Evolutionary conservation across 805 yeast species (phyloP).

Genomic region (Barnettozyma siamensis): DNA sequence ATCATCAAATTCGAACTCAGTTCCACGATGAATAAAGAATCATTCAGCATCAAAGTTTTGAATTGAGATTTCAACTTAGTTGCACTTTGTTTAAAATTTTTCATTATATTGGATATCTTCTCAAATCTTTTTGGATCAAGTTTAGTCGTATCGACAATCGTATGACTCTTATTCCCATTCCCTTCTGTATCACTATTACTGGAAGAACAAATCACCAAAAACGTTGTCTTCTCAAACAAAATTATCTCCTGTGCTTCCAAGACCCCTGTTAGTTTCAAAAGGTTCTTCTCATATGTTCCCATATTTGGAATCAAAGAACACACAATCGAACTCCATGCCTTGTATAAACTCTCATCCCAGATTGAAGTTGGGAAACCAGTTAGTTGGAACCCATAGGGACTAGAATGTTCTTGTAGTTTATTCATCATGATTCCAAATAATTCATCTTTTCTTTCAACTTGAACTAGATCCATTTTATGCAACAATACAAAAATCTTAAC

Average conservation of each 20-base stretch:
- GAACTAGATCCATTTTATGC: slow-evolving; percentile 96
- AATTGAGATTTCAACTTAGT: slow-evolving; percentile 83
- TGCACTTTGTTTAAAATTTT: slow-evolving; percentile 89
- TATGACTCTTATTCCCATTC: neutral
- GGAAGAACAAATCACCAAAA: slow-evolving; percentile 48
- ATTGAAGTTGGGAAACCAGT: slow-evolving; percentile 92
- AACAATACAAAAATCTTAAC: slow-evolving; percentile 88
- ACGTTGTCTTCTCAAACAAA: slow-evolving; percentile 89
- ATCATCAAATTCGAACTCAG: slow-evolving; percentile 57
- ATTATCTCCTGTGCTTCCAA: slow-evolving; percentile 86
- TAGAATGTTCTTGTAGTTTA: slow-evolving; percentile 67
- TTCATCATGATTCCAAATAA: slow-evolving; percentile 80
- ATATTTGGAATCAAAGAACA: slow-evolving; percentile 94
- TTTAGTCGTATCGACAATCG: slow-evolving; percentile 6
- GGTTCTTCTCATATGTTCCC: slow-evolving; percentile 67
- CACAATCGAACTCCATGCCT: slow-evolving; percentile 96
- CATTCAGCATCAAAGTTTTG: slow-evolving; percentile 68
- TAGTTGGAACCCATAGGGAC: slow-evolving; percentile 61
- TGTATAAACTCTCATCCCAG: slow-evolving; percentile 94
- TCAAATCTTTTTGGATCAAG: slow-evolving; percentile 92
- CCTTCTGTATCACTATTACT: slow-evolving; percentile 23
- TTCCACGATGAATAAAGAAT: slow-evolving; percentile 43
- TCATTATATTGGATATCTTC: slow-evolving; percentile 88
- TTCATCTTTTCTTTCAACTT: slow-evolving; percentile 77
- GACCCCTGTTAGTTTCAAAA: slow-evolving; percentile 64